Evolutionary conservation across 192 early-diverging fungal genomes (phyloP).

Genomic region (Polychytrium aggregatum): DNA sequence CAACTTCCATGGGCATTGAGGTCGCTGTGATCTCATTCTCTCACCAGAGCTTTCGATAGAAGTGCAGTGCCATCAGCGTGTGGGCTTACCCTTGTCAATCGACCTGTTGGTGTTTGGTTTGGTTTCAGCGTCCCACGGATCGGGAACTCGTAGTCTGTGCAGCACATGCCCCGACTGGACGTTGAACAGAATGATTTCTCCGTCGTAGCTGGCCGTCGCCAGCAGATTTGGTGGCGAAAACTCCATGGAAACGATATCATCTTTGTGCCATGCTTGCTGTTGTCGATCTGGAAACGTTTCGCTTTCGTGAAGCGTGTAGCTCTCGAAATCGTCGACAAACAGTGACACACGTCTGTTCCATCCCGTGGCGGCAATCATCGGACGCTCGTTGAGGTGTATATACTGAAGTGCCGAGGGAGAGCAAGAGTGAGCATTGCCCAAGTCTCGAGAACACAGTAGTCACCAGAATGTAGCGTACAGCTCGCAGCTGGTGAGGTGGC

Average conservation of each 20-base stretch:
- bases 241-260: constrained; percentile 39
- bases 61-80: background rate
- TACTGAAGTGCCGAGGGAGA: constrained; percentile 14
- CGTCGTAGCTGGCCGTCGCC: constrained; percentile 32
- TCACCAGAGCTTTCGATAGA: background rate
- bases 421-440: too few relatives aligned
- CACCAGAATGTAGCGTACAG: too few relatives aligned
- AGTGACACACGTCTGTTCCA: constrained; percentile 39
- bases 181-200: constrained; percentile 34
- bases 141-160: constrained; percentile 19
- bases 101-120: constrained; percentile 11
- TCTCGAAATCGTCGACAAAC: constrained; percentile 29
- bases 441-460: too few relatives aligned
- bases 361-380: constrained; percentile 35
- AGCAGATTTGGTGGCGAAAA: constrained; percentile 32
- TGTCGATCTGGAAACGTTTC: constrained; percentile 16
- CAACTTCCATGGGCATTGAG: background rate
- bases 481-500: too few relatives aligned
- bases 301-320: constrained; percentile 13
- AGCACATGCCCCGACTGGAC: constrained; percentile 25
- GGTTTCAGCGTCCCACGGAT: constrained; percentile 2
- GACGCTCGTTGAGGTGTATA: constrained; percentile 28
- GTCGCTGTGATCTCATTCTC: too few relatives aligned
- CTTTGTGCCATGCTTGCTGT: constrained; percentile 20
- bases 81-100: constrained; percentile 27